These are phyloP conservation scores for Amanita pallidorosea DNA, from an alignment of 768 basidiomycete genomes.

Conservation along the genomic window DNA sequence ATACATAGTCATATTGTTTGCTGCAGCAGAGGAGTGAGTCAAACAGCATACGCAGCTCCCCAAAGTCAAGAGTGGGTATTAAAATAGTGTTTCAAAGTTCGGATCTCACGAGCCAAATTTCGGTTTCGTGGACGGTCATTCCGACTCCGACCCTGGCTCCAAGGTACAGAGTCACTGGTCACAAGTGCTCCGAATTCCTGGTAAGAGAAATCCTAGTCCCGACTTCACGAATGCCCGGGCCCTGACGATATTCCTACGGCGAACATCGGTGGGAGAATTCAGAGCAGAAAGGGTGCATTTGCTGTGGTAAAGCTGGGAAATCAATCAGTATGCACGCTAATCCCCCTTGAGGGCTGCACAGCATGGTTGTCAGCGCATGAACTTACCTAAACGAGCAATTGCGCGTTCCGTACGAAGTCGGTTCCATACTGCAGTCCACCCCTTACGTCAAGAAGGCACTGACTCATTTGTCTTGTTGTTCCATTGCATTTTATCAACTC, in stretches of 20 bases:
- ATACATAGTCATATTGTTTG: slow-evolving; percentile 1
- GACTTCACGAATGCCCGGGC: background rate
- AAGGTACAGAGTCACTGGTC: background rate
- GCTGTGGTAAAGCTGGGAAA: background rate
- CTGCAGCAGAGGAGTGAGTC: background rate
- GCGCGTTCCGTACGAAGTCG: background rate
- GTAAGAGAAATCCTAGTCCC: background rate
- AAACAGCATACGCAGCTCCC: background rate
- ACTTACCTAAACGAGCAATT: background rate
- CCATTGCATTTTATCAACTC: background rate
- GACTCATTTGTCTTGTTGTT: background rate
- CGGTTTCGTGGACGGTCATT: too few species aligned
- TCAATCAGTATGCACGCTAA: background rate
- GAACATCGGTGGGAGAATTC: background rate
- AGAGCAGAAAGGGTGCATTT: background rate
- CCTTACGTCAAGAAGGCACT: background rate
- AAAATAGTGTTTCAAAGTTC: background rate
- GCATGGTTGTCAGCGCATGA: background rate
- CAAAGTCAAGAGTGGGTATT: background rate
- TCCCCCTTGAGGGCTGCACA: slow-evolving; percentile 4
- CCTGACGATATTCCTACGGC: background rate
- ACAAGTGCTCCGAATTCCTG: background rate
- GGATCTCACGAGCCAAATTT: background rate
- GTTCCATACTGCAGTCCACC: background rate
- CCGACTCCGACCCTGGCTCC: too few species aligned